A percentile compares a stretch with the other conserved stretches of the same genome.
These are phyloP conservation scores for Colletotrichum kahawae DNA, from an alignment of 2,329 filamentous ascomycete species.

Conservation along the genomic window DNA sequence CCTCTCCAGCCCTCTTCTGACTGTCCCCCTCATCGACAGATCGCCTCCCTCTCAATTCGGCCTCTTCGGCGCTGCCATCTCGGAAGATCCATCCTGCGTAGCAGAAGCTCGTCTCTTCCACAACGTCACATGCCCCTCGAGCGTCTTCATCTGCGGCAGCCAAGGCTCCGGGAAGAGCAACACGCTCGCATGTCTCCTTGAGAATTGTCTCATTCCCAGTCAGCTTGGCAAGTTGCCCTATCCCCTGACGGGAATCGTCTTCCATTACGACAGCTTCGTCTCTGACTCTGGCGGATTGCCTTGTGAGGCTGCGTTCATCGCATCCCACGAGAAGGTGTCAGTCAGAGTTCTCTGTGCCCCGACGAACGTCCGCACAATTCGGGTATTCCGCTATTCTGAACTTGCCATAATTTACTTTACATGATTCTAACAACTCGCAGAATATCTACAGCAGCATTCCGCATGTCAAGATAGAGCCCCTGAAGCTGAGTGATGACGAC, in stretches of 20 bases:
- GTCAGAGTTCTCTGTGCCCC: slow-evolving; percentile 61
- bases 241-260: slow-evolving; percentile 65
- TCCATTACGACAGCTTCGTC: slow-evolving; percentile 67
- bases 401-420: background rate
- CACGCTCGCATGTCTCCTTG: slow-evolving; percentile 59
- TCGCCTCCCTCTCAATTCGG: background rate
- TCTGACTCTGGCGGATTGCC: slow-evolving; percentile 52
- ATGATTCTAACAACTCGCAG: slow-evolving; percentile 23
- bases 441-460: slow-evolving; percentile 45
- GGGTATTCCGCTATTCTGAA: background rate
- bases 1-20: slow-evolving; percentile 8
- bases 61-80: slow-evolving; percentile 28
- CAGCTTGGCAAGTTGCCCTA: slow-evolving; percentile 48
- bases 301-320: slow-evolving; percentile 65
- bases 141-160: slow-evolving; percentile 42
- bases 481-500: slow-evolving; percentile 55
- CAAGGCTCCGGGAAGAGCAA: slow-evolving; percentile 71
- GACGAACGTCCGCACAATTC: slow-evolving; percentile 51
- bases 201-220: slow-evolving; percentile 59
- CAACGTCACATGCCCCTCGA: slow-evolving; percentile 54
- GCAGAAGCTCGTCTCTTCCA: slow-evolving; percentile 40
- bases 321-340: slow-evolving; percentile 43
- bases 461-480: slow-evolving; percentile 51
- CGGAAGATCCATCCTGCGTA: background rate
- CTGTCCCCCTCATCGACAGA: background rate